A percentile compares a stretch with the other conserved stretches of the same genome.
phyloP scores from a whole-genome alignment of 2,329 filamentous ascomycete species.

The Cordyceps fumosorosea region DNA sequence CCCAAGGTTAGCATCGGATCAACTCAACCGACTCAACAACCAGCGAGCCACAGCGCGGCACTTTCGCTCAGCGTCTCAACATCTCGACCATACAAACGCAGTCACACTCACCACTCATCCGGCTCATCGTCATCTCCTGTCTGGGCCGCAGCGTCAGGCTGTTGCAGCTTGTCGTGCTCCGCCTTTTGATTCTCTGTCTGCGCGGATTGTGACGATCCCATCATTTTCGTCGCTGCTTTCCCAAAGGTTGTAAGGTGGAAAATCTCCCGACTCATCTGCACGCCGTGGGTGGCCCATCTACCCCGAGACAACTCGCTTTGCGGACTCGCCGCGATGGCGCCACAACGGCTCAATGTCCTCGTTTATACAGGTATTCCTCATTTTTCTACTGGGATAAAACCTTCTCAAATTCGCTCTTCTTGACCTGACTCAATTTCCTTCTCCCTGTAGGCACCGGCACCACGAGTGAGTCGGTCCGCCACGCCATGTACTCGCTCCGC shows the following conservation, averaged over 20 bases:
- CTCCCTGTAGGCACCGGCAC: conserved; percentile 66
- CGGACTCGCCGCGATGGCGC: conserved; percentile 43
- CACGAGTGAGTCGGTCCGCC: conserved; percentile 80
- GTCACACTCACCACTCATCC: conserved; percentile 74
- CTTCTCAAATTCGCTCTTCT: neutral
- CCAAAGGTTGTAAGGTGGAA: conserved; percentile 11
- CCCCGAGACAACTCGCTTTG: conserved; percentile 1
- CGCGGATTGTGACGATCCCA: conserved; percentile 7
- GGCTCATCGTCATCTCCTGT: conserved; percentile 73
- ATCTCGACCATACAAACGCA: neutral
- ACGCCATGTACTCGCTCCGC: conserved; percentile 81
- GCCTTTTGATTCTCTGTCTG: neutral
- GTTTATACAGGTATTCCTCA: conserved; percentile 70
- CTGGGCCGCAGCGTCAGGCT: conserved; percentile 29
- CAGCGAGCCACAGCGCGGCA: neutral
- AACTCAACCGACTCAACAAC: neutral
- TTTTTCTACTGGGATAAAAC: neutral
- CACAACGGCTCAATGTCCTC: conserved; percentile 77
- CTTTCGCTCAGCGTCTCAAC: neutral
- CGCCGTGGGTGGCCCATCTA: conserved; percentile 2
- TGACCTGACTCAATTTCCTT: neutral
- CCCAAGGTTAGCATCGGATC: conserved; percentile 21
- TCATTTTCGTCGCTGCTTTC: neutral
- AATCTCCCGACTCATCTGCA: conserved; percentile 6
- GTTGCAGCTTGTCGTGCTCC: conserved; percentile 32